These are phyloP conservation scores for Penicillium sp. DNA, from an alignment of 2,329 filamentous ascomycete species.

Conservation along the genomic window DNA sequence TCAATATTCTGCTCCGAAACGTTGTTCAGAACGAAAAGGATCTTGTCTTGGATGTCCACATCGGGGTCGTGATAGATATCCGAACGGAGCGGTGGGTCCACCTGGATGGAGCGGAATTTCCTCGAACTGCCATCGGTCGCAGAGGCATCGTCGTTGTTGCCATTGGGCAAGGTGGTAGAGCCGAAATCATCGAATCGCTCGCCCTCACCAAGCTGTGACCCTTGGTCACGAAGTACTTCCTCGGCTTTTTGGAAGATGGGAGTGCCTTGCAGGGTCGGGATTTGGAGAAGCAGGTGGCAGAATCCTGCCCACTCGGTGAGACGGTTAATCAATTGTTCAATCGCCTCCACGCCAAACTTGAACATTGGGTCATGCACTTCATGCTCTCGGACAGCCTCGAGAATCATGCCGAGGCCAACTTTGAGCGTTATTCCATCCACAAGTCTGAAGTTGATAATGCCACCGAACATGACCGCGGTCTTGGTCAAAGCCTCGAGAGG, in stretches of 20 bases:
- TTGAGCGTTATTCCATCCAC: constrained; percentile 88
- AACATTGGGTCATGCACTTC: constrained; percentile 87
- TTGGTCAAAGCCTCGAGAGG: constrained; percentile 94
- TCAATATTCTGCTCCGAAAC: constrained; percentile 87
- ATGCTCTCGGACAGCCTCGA: constrained; percentile 92
- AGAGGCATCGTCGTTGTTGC: constrained; percentile 65
- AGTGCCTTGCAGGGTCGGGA: constrained; percentile 78
- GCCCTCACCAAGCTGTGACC: constrained; percentile 59
- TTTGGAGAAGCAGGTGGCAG: constrained; percentile 79
- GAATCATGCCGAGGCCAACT: constrained; percentile 93
- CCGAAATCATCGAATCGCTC: constrained; percentile 40
- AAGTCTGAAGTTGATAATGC: constrained; percentile 91
- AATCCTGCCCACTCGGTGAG: constrained; percentile 95
- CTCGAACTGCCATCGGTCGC: constrained; percentile 62
- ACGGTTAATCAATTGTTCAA: constrained; percentile 82
- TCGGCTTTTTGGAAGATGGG: constrained; percentile 82
- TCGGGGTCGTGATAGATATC: constrained; percentile 77
- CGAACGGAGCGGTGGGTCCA: constrained; percentile 67
- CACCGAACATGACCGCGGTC: constrained; percentile 93
- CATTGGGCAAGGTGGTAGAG: constrained; percentile 62
- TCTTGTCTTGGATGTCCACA: constrained; percentile 84
- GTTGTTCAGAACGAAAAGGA: constrained; percentile 96
- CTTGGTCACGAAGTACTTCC: constrained; percentile 72
- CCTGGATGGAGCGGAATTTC: constrained; percentile 76
- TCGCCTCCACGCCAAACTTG: constrained; percentile 93